These are phyloP conservation scores for Trifolium repens DNA, from an alignment of 306 rosid species.

Conservation along the genomic window DNA sequence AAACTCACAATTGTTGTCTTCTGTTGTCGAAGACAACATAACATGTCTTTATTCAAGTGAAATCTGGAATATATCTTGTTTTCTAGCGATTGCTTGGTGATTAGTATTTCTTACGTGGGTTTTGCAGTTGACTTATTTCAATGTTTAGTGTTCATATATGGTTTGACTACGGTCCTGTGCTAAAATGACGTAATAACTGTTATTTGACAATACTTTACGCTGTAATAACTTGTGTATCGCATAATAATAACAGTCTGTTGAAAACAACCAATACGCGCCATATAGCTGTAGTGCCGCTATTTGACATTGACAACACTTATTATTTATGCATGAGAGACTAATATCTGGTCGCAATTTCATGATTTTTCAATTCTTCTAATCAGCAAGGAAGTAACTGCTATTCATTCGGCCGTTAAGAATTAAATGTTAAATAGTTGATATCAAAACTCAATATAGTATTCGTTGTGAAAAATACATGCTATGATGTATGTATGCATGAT, in stretches of 20 bases:
- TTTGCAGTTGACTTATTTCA: constrained; percentile 21
- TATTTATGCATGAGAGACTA: neutral
- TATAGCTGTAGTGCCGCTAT: neutral
- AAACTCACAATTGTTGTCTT: too few relatives aligned
- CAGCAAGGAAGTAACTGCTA: neutral
- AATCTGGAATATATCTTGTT: neutral
- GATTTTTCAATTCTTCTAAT: neutral
- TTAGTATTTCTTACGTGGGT: neutral
- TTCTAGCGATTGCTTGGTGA: constrained; percentile 7
- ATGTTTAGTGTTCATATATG: neutral
- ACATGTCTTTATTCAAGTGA: neutral
- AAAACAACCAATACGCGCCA: too few relatives aligned
- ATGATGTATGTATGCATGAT: neutral
- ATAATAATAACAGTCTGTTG: neutral
- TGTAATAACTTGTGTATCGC: neutral
- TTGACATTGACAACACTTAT: neutral
- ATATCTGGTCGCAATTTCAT: constrained; percentile 16
- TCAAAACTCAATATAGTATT: neutral
- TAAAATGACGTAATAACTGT: neutral
- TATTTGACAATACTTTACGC: neutral
- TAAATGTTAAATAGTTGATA: constrained; percentile 2
- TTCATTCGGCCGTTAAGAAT: neutral
- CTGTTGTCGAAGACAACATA: neutral
- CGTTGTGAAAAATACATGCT: constrained; percentile 8
- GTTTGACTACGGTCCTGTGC: neutral